Evolutionary conservation across 169 alveolate species (phyloP).

Genomic region (Eimeria necatrix): DNA sequence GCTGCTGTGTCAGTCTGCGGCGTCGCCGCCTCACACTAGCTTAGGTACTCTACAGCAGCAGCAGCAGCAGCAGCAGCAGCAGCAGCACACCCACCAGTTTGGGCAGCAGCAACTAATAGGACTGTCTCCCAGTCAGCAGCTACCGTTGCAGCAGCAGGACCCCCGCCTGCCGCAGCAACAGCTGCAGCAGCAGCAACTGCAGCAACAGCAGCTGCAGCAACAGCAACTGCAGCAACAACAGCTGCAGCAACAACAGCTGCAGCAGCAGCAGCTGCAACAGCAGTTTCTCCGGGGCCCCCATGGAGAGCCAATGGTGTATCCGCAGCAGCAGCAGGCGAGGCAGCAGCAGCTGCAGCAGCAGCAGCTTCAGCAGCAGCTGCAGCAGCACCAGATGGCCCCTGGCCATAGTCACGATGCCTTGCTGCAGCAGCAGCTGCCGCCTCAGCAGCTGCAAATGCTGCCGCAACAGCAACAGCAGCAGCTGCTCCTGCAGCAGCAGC

Average conservation of each 20-base stretch:
- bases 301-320: not conserved
- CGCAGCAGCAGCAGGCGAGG: not conserved
- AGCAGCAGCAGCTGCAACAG: conserved; percentile 18
- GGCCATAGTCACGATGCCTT: not conserved
- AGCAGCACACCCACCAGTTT: not conserved
- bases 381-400: not conserved
- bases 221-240: conserved; percentile 6
- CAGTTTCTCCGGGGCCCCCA: not conserved
- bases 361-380: conserved; percentile 1
- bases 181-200: conserved; percentile 19
- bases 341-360: not conserved
- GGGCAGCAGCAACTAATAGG: not conserved
- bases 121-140: not conserved
- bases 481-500: conserved; percentile 25
- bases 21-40: not conserved
- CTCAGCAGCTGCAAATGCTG: not conserved
- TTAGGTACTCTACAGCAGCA: not conserved
- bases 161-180: not conserved
- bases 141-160: not conserved
- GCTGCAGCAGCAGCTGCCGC: not conserved
- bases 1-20: not conserved
- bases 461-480: not conserved
- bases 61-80: conserved; percentile 34
- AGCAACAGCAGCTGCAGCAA: conserved; percentile 21
- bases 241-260: not conserved